Base-by-base conservation (phyloP, 495 filamentous ascomycete genomes). In the Pyronema domesticum region DNA sequence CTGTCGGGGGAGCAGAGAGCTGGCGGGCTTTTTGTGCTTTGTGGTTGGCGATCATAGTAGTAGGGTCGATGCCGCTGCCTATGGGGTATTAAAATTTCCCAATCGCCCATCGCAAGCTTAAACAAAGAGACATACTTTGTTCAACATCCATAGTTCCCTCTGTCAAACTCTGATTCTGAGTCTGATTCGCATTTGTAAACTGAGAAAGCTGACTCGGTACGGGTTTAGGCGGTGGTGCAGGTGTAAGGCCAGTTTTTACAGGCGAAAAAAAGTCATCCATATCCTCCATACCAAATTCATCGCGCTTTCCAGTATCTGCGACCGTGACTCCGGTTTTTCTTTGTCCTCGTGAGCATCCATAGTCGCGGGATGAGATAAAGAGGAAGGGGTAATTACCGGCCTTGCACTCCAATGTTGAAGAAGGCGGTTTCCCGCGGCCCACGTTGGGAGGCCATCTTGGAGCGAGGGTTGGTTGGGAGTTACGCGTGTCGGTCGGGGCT, bases 231-330 rank as follows among this genome's bases (percentile, higher is more conserved):
- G 70, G 34, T 64, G 61, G 57, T 68, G 67, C 48, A 11, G 10
- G 71, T 58, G 50, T 46, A 39, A 72, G 71, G 14, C 78, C 72
- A 6, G 73, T 66, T 56, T 81, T 84, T 53, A 74, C 78, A 9
- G 89, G 94, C 3, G 88, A 95, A 68, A 95, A 96, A 58, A 95
- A 78, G 47, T 75, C 75, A 19, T 86, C 82, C 51, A 94, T 74
- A 36, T 80, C 79, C 67, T 96, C 87, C 69, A 98, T 76, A 67
- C 93, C 91, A 74, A 94, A 72, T 65, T 88, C 91, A 69, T 96
- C 87, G 69, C 86, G 81, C 51, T 82, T 70, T 40, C 85, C 85
- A 52, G 74, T 77, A 68, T 95, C 86, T 64, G 78, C 76, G 30
- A 98, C 67, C 0, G 79, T 83, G 34, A 93, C 73, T 18, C 91